Conservation (phyloP, 2,329 filamentous ascomycete genomes). For the Pseudogymnoascus sp. region DNA sequence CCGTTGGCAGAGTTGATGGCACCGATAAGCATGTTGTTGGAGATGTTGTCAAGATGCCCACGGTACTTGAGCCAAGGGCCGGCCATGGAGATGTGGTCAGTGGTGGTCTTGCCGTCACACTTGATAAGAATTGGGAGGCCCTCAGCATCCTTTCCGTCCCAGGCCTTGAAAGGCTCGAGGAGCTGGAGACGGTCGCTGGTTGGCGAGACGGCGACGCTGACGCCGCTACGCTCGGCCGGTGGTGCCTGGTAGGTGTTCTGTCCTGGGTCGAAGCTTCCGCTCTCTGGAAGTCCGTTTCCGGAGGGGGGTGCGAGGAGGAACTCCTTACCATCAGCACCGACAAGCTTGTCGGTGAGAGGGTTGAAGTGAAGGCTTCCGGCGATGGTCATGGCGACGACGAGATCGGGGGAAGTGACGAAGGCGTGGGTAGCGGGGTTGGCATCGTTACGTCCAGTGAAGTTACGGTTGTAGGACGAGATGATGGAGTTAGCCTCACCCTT, state of each 20-base stretch:
- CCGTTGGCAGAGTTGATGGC: conserved; percentile 93
- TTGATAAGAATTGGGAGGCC: conserved; percentile 93
- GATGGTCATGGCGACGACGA: conserved; percentile 79
- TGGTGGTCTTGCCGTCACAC: conserved; percentile 91
- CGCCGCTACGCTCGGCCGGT: conserved; percentile 63
- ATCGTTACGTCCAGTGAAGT: conserved; percentile 97
- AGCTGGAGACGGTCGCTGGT: conserved; percentile 90
- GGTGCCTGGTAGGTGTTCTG: conserved; percentile 94
- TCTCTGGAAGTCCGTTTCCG: conserved; percentile 69
- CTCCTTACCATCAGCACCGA: conserved; percentile 93
- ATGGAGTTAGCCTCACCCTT: conserved; percentile 97
- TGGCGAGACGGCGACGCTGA: conserved; percentile 77
- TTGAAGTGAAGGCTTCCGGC: conserved; percentile 88
- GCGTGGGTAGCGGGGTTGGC: conserved; percentile 92
- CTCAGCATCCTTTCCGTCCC: conserved; percentile 84
- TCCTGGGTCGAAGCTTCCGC: conserved; percentile 76
- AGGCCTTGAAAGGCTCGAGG: conserved; percentile 73
- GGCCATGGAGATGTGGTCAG: conserved; percentile 95
- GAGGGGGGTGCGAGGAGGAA: conserved; percentile 77
- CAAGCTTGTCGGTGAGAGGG: conserved; percentile 82
- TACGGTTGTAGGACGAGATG: conserved; percentile 98
- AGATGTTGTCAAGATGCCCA: conserved; percentile 98
- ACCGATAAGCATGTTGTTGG: conserved; percentile 99
- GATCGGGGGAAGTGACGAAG: conserved; percentile 83
- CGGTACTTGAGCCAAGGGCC: conserved; percentile 98